Evolutionary conservation across 345 rosid species (phyloP).

Genomic region (Bretschneidera sinensis): DNA sequence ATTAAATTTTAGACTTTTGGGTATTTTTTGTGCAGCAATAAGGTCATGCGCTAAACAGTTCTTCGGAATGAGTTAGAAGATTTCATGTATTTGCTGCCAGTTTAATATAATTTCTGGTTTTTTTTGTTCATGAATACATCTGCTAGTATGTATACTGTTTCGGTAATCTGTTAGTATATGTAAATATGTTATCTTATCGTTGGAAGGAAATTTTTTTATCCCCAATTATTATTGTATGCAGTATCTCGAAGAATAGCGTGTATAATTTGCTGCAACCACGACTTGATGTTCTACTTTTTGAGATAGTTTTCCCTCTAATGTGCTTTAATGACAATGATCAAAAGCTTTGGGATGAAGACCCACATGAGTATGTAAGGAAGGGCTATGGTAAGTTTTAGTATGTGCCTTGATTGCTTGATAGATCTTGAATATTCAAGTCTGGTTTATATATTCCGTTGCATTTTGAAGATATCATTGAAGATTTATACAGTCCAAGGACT

Average conservation of each 20-base stretch:
- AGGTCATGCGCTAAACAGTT: too few relatives aligned
- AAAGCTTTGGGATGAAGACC: constrained; percentile 99
- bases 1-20: too few relatives aligned
- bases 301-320: constrained; percentile 96
- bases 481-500: constrained; percentile 95
- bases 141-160: too few relatives aligned
- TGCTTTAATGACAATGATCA: constrained; percentile 98
- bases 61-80: too few relatives aligned
- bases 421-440: constrained; percentile 2
- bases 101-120: too few relatives aligned
- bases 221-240: constrained; percentile 32
- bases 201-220: too few relatives aligned
- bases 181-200: too few relatives aligned
- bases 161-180: too few relatives aligned
- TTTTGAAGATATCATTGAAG: constrained; percentile 92
- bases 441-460: constrained; percentile 14
- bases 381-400: constrained; percentile 79
- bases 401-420: neutral
- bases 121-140: too few relatives aligned
- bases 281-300: constrained; percentile 89
- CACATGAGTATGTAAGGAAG: constrained; percentile 99
- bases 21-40: too few relatives aligned
- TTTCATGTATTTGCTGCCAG: too few relatives aligned
- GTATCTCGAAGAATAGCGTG: constrained; percentile 80
- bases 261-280: constrained; percentile 76